Conservation (phyloP, 2,329 filamentous ascomycete genomes). For the Alternaria infectoria region DNA sequence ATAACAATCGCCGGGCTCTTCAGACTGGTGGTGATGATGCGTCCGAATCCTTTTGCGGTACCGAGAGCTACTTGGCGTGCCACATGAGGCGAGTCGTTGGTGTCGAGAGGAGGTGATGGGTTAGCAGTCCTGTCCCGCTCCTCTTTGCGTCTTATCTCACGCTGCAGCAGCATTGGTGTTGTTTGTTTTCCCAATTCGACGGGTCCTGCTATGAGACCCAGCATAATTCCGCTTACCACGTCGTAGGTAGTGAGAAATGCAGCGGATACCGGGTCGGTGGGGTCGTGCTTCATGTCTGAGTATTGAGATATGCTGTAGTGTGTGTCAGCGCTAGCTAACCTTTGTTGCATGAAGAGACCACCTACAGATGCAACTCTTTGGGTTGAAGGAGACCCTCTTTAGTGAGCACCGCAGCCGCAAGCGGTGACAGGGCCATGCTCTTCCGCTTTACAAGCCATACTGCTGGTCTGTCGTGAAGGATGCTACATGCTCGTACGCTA, state of each 20-base stretch:
- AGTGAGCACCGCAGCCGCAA: conserved; percentile 36
- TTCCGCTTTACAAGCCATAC: conserved; percentile 37
- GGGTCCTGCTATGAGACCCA: conserved; percentile 30
- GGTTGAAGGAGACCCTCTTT: conserved; percentile 31
- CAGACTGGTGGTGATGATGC: conserved; percentile 72
- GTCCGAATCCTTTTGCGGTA: conserved; percentile 69
- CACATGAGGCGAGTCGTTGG: conserved; percentile 12
- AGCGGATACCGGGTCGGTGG: conserved; percentile 31
- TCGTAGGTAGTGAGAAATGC: conserved; percentile 31
- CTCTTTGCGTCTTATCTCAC: not conserved
- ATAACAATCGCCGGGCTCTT: conserved; percentile 83
- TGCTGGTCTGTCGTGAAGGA: conserved; percentile 33
- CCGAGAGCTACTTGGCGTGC: conserved; percentile 64
- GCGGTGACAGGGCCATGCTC: conserved; percentile 29
- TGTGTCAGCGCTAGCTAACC: not conserved
- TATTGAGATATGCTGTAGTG: conserved; percentile 17
- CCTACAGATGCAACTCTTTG: conserved; percentile 39
- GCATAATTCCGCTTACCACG: conserved; percentile 25
- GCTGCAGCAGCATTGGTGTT: conserved; percentile 1
- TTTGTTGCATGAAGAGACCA: not conserved
- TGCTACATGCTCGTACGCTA: conserved; percentile 25
- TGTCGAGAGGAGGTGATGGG: not conserved
- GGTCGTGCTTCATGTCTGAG: conserved; percentile 23
- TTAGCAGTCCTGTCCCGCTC: not conserved
- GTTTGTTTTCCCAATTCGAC: conserved; percentile 27